phyloP scores from a whole-genome alignment of 208 protist genomes.

The Crithidia thermophila region DNA sequence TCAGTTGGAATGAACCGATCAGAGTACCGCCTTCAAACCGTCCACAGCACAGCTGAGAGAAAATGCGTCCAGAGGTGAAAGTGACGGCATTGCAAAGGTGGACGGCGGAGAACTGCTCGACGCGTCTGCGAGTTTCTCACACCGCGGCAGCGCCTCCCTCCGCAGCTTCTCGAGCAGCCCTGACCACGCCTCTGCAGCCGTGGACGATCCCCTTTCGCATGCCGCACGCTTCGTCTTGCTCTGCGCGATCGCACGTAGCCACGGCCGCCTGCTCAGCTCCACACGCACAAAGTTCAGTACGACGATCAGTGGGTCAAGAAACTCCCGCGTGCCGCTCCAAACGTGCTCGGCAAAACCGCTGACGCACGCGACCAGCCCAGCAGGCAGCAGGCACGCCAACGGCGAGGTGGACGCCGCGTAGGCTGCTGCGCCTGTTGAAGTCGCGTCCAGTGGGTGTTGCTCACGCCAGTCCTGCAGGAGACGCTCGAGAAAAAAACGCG shows the following conservation, averaged over 20 bases:
- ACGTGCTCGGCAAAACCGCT: slow-evolving; percentile 45
- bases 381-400: slow-evolving; percentile 31
- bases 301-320: slow-evolving; percentile 77
- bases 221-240: neutral
- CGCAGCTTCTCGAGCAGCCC: slow-evolving; percentile 3
- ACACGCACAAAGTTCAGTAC: slow-evolving; percentile 67
- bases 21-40: slow-evolving; percentile 6
- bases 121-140: slow-evolving; percentile 2
- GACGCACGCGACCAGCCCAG: slow-evolving; percentile 34
- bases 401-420: neutral
- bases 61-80: slow-evolving; percentile 18
- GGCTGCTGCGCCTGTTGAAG: neutral
- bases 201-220: too few relatives aligned
- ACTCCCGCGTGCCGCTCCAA: slow-evolving; percentile 37
- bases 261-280: slow-evolving; percentile 14
- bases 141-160: slow-evolving; percentile 12
- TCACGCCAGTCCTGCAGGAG: slow-evolving; percentile 52
- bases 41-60: slow-evolving; percentile 21
- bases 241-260: neutral
- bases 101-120: neutral
- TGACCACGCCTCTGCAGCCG: slow-evolving; percentile 5
- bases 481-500: slow-evolving; percentile 52
- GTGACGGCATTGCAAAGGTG: neutral
- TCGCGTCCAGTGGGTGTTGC: neutral
- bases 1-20: too few relatives aligned